These are phyloP conservation scores for Penicillium pulvis DNA, from an alignment of 495 filamentous ascomycete genomes.

Conservation along the genomic window DNA sequence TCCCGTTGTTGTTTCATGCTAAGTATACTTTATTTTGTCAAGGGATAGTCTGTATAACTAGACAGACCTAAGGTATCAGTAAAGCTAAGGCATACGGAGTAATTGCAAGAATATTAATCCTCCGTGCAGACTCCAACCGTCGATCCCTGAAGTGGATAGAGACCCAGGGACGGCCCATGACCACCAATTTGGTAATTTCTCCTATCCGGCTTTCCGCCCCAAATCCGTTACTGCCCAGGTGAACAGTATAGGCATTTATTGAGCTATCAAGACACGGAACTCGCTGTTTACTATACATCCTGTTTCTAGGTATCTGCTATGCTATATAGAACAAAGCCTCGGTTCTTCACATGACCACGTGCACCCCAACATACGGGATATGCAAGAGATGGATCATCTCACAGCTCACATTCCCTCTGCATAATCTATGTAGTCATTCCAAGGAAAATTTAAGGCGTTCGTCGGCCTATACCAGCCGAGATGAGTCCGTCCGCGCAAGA, in stretches of 20 bases:
- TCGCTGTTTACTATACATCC: too few species aligned
- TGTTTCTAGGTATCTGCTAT: too few species aligned
- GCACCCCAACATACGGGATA: background rate
- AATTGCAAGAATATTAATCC: background rate
- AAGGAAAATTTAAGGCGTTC: background rate
- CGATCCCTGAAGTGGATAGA: conserved; percentile 10
- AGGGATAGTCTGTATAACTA: background rate
- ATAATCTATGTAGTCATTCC: too few species aligned
- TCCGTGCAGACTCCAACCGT: background rate
- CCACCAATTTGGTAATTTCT: conserved; percentile 14
- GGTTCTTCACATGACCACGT: background rate
- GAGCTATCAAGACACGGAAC: too few species aligned
- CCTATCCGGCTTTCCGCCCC: conserved; percentile 4
- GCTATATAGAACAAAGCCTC: background rate
- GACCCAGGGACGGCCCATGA: conserved; percentile 13
- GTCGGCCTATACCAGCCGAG: background rate
- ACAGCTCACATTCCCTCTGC: too few species aligned
- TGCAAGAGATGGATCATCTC: background rate
- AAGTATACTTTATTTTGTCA: background rate
- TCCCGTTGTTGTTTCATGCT: background rate
- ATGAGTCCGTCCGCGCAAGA: background rate
- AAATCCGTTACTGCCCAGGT: background rate
- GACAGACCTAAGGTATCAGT: background rate
- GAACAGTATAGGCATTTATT: too few species aligned
- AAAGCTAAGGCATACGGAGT: background rate